A percentile compares a stretch with the other conserved stretches of the same genome.
phyloP scores from a whole-genome alignment of 306 rosid genomes.

The Dalbergia oliveri region DNA sequence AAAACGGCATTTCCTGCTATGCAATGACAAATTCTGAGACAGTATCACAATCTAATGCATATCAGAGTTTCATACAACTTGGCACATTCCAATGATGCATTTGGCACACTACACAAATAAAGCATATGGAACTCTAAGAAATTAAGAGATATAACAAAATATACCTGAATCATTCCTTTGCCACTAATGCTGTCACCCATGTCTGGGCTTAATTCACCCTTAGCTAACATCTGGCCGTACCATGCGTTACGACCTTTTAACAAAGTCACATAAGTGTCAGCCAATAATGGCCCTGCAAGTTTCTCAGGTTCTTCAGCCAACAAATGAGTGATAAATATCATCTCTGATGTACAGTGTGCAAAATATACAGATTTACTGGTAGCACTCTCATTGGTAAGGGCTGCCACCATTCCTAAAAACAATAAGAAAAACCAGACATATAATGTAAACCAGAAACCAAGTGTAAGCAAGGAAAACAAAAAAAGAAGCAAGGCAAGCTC shows the following conservation, averaged over 20 bases:
- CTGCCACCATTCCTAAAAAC: constrained; percentile 86
- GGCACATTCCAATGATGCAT: constrained; percentile 32
- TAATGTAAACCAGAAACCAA: neutral
- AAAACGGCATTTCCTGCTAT: neutral
- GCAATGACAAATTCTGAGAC: constrained; percentile 11
- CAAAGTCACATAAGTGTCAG: constrained; percentile 91
- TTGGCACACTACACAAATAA: neutral
- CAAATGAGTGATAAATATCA: constrained; percentile 83
- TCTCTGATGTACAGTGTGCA: constrained; percentile 93
- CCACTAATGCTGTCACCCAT: constrained; percentile 97
- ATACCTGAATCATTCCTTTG: constrained; percentile 98
- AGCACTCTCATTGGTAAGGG: constrained; percentile 96
- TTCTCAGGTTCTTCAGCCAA: constrained; percentile 82
- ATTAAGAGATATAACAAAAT: constrained; percentile 6
- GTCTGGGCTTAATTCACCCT: constrained; percentile 83
- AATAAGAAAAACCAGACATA: neutral
- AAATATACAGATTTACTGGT: constrained; percentile 93
- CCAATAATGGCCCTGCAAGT: constrained; percentile 92
- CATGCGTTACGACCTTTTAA: constrained; percentile 80
- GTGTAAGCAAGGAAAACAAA: neutral
- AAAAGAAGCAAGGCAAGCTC: neutral
- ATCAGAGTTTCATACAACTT: neutral
- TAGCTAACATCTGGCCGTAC: constrained; percentile 80
- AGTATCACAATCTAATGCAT: neutral
- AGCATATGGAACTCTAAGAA: neutral